Percentiles rank a stretch among this genome's conserved stretches.
Conservation (phyloP, 2,329 filamentous ascomycete genomes). For the Colletotrichum zoysiae region DNA sequence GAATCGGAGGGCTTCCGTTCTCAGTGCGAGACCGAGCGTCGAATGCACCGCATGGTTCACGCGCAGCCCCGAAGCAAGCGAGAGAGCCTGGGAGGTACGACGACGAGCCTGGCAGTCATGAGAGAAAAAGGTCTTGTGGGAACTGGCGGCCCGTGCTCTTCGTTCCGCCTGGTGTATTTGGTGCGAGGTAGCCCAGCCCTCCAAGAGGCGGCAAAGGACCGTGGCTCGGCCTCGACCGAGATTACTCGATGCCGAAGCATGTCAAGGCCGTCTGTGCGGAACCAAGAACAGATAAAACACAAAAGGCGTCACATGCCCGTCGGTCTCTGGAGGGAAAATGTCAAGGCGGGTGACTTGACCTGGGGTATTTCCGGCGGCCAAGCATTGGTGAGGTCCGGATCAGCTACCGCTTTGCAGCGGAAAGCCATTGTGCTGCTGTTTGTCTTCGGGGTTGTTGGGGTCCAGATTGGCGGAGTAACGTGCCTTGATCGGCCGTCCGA, state of each 20-base stretch:
- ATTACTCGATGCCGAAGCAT: slow-evolving; percentile 33
- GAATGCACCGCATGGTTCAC: slow-evolving; percentile 1
- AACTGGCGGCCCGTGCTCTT: slow-evolving; percentile 28
- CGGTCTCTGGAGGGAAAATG: slow-evolving; percentile 13
- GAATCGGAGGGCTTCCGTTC: neutral
- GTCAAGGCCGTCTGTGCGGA: slow-evolving; percentile 35
- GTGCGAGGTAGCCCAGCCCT: neutral
- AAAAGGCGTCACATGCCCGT: slow-evolving; percentile 26
- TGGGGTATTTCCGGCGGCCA: slow-evolving; percentile 7
- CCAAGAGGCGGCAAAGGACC: neutral
- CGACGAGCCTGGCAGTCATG: neutral
- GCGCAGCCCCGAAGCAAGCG: neutral
- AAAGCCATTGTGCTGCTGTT: neutral
- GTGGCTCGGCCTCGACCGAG: slow-evolving; percentile 36
- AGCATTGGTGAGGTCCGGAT: slow-evolving; percentile 30
- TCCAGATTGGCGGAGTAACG: neutral
- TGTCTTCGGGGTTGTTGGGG: neutral
- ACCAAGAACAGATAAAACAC: slow-evolving; percentile 1
- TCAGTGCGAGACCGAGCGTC: slow-evolving; percentile 18
- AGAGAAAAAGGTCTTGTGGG: neutral
- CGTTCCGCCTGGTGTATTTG: neutral
- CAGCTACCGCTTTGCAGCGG: neutral
- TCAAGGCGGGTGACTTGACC: slow-evolving; percentile 22
- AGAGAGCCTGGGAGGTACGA: too few relatives aligned
- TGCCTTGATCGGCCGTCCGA: neutral